Base-by-base conservation (phyloP, 2,329 filamentous ascomycete genomes). In the Erysiphe pulchra region DNA sequence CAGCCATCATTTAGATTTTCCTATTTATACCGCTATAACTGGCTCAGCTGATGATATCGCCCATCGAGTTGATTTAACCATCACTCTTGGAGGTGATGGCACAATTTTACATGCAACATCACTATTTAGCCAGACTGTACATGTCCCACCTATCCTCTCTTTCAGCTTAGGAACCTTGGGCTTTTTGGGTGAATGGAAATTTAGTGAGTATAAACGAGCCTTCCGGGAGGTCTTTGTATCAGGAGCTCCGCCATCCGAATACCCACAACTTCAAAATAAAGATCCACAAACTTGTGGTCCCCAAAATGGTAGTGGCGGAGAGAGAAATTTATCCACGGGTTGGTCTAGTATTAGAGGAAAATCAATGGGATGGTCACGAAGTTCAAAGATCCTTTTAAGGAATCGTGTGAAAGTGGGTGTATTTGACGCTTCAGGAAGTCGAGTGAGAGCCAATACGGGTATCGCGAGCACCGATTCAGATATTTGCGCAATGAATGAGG, bases 91-190 rank as follows among this genome's bases (percentile, higher is more conserved):
- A 45, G 90, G 90, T 38, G 90, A 98, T 60, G 85, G 85, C 49
- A 93, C 85, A 2, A 87, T 93, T 46, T 62, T 93, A 42, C 80
- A 82, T 48, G 85, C 85, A 0, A 80, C 83, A 2, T 86, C 80
- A 46, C 69, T 94, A 5, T 95, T 92, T 63, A 84, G 84, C 48
- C 78, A 82, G 34, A 76, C 81, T 40, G 68, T 71, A 2, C 75
- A 75, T 39, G 87, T 98, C 0, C 90, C 90, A 0, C 90, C 90
- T 0, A 80, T 98, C 32, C 66, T 98, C 8, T 85, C 83, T 1
- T 98, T 98, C 58, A 92, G 85, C 58, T 94, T 98, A 83, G 90
- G 90, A 6, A 92, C 87, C 0, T 65, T 98, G 0, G 90, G 90
- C 0, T 98, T 98, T 53, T 64, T 98, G 8, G 86, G 87, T 14